phyloP scores from a whole-genome alignment of 2,329 filamentous ascomycete genomes.

The Thelonectria blattea region DNA sequence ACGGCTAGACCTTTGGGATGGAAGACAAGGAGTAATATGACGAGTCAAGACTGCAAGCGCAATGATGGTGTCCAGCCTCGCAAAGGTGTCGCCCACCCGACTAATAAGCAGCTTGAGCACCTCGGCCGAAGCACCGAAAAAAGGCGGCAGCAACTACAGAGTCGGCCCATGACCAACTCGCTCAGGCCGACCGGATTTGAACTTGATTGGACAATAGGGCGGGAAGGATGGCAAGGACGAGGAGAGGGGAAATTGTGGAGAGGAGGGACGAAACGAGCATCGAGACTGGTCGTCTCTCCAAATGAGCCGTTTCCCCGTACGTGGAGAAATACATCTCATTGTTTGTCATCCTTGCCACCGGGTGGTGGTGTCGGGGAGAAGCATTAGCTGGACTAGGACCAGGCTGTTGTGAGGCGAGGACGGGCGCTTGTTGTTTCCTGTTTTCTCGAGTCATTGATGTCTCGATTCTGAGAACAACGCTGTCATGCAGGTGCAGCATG shows the following conservation, averaged over 20 bases:
- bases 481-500: background rate
- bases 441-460: background rate
- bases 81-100: background rate
- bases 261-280: conserved; percentile 7
- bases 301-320: conserved; percentile 1
- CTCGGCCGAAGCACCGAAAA: background rate
- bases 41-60: background rate
- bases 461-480: too few species aligned
- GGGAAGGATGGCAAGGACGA: conserved; percentile 1
- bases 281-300: conserved; percentile 2
- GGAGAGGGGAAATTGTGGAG: conserved; percentile 9
- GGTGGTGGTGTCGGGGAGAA: background rate
- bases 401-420: background rate
- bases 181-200: background rate
- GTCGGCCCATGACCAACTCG: background rate
- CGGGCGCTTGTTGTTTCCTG: background rate
- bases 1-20: background rate
- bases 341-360: background rate
- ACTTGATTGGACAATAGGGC: background rate
- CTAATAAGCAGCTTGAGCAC: background rate
- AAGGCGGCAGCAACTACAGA: background rate
- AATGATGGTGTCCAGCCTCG: background rate
- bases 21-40: background rate
- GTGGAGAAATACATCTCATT: background rate
- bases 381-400: background rate